These are phyloP conservation scores for Microsporum audouinii DNA, from an alignment of 2,329 filamentous ascomycete genomes.

Conservation along the genomic window DNA sequence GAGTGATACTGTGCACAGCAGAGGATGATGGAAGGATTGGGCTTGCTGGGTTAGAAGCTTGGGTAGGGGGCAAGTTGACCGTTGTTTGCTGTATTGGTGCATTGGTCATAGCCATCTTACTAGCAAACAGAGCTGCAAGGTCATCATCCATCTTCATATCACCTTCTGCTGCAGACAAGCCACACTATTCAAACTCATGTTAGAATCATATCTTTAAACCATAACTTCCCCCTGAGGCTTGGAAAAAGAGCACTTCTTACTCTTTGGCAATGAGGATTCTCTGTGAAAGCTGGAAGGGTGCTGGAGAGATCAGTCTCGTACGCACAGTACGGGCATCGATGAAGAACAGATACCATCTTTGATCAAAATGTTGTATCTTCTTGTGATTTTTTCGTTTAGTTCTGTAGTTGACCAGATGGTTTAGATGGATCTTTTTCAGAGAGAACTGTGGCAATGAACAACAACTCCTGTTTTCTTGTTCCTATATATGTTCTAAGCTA, in stretches of 20 bases:
- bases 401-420: not conserved
- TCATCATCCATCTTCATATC: slow-evolving; percentile 65
- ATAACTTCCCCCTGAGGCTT: not conserved
- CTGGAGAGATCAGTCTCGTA: slow-evolving; percentile 9
- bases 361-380: not conserved
- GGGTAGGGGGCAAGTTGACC: slow-evolving; percentile 17
- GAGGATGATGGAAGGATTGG: slow-evolving; percentile 35
- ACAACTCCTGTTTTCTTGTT: slow-evolving; percentile 3
- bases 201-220: not conserved
- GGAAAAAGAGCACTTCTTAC: not conserved
- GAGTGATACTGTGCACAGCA: slow-evolving; percentile 57
- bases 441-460: slow-evolving; percentile 1
- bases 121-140: slow-evolving; percentile 66
- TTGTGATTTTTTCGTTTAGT: not conserved
- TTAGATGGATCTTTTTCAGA: not conserved
- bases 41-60: slow-evolving; percentile 19
- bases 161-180: slow-evolving; percentile 31
- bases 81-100: slow-evolving; percentile 19
- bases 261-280: slow-evolving; percentile 12
- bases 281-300: slow-evolving; percentile 7
- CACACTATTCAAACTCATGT: slow-evolving; percentile 24
- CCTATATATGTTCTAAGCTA: slow-evolving; percentile 4
- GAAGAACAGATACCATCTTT: slow-evolving; percentile 10
- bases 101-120: slow-evolving; percentile 54
- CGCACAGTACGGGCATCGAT: slow-evolving; percentile 11